A percentile compares a stretch with the other conserved stretches of the same genome.
These are phyloP conservation scores for Talaromyces pinophilus DNA, from an alignment of 2,329 filamentous ascomycete genomes.

Conservation along the genomic window DNA sequence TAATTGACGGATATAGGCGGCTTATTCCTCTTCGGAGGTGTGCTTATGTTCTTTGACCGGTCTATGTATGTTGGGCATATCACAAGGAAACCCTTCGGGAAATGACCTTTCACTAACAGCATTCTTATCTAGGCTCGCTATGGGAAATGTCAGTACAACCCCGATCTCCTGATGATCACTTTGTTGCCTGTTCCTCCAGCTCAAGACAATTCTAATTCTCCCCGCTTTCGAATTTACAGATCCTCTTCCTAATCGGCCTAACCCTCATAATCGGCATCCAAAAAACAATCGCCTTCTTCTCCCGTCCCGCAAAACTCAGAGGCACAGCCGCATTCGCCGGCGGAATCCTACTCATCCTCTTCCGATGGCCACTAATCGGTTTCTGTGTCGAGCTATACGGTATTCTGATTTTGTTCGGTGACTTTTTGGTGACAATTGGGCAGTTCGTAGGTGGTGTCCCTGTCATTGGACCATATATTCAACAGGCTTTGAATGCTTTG, in stretches of 20 bases:
- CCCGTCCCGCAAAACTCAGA: conserved; percentile 85
- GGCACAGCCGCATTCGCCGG: conserved; percentile 85
- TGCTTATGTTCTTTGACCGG: conserved; percentile 96
- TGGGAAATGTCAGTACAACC: conserved; percentile 73
- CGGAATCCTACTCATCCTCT: conserved; percentile 80
- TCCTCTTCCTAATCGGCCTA: conserved; percentile 95
- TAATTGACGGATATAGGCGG: conserved; percentile 62
- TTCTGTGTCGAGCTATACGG: conserved; percentile 92
- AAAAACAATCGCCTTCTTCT: conserved; percentile 93
- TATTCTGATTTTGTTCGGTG: conserved; percentile 89
- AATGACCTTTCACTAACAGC: neutral
- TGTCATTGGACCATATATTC: conserved; percentile 83
- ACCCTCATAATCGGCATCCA: conserved; percentile 91
- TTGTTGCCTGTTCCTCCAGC: conserved; percentile 11
- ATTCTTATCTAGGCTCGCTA: conserved; percentile 69
- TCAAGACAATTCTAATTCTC: conserved; percentile 21
- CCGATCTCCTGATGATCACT: conserved; percentile 34
- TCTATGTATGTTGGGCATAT: conserved; percentile 68
- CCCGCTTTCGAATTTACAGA: conserved; percentile 54
- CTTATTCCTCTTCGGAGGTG: conserved; percentile 90
- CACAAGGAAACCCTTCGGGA: neutral
- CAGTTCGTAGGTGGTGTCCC: conserved; percentile 83
- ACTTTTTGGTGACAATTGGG: conserved; percentile 91
- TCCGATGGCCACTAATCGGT: conserved; percentile 88
- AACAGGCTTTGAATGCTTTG: conserved; percentile 68